Evolutionary conservation across 192 early-diverging fungal species (phyloP), one percentile per base, ranked within the genome.

Genomic region (Diversispora eburnea): DNA sequence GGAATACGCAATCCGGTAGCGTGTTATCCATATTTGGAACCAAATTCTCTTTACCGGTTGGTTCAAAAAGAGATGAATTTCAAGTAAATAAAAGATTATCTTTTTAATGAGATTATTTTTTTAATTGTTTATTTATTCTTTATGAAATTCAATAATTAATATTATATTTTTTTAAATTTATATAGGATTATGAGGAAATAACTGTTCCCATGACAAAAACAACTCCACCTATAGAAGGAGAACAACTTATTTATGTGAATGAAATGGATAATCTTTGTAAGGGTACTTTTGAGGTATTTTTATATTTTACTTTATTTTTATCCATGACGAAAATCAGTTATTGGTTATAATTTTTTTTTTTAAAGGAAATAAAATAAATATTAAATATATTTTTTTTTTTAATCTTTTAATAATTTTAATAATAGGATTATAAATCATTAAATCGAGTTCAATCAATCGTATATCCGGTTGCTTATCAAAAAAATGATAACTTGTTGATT

Each of bases 401-500:
- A n/a, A n/a, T n/a, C n/a, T n/a, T n/a, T 60, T 12, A 39, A 3
- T 39, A 39, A 60, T 60, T 60, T 33, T 12, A 39, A 15, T 45
- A 45, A 33, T 69, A 78, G 81, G 89, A 90, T 20, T 98, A 98
- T 79, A 86, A 86, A 33, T 84, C 88, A 7, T 84, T 99, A 56
- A 99, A 99, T 78, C 89, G 96, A 57, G 89, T 99, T 57, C 98
- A 99, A 82, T 94, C 93, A 20, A 92, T 96, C 69, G 93, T 99
- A 5, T 96, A 92, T 73, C 96, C 95, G 25, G 88, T 93, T 5
- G 95, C 95, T 0, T 99, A 92, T 78, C 87, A 91, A 41, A 91
- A 93, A n/a, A 97, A 95, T 79, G 96, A 97, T 80, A 99, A 99
- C 71, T 95, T 99, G 81, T 87, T 99, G 48, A 92, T 99, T 43